A percentile compares a stretch with the other conserved stretches of the same genome.
These are phyloP conservation scores for Phascolomyces articulosus DNA, from an alignment of 371 early-diverging fungal species.

Conservation along the genomic window DNA sequence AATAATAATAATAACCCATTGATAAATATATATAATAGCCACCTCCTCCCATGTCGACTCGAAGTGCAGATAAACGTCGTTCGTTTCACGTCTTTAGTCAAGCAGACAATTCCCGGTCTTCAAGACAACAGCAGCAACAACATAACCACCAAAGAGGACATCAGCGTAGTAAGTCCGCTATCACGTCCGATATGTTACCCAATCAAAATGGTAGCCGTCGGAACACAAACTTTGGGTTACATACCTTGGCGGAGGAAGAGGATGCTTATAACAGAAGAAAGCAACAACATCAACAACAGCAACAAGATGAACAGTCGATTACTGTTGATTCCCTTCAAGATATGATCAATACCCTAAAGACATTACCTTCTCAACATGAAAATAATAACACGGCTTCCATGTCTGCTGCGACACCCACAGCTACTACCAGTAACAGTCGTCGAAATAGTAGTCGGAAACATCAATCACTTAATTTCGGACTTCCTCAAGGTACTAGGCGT, in stretches of 20 bases:
- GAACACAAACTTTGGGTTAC: conserved; percentile 32
- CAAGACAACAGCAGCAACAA: conserved; percentile 10
- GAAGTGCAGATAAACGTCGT: conserved; percentile 12
- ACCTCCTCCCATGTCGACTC: not conserved
- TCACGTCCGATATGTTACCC: conserved; percentile 39
- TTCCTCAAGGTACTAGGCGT: conserved; percentile 8
- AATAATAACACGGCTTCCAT: too few species aligned
- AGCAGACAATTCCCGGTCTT: conserved; percentile 6
- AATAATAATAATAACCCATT: not conserved
- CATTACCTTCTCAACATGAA: conserved; percentile 43
- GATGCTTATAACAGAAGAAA: conserved; percentile 13
- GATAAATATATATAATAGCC: not conserved
- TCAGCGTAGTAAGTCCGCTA: conserved; percentile 43
- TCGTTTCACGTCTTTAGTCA: conserved; percentile 10
- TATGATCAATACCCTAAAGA: conserved; percentile 59
- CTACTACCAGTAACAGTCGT: conserved; percentile 5
- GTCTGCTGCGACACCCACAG: not conserved
- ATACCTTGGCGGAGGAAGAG: conserved; percentile 37
- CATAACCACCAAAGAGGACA: conserved; percentile 31
- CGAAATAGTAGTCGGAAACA: conserved; percentile 26
- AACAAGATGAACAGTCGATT: conserved; percentile 22
- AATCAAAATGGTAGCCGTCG: conserved; percentile 30
- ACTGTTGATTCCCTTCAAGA: conserved; percentile 54
- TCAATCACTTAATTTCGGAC: conserved; percentile 11
- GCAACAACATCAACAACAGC: conserved; percentile 18